Conservation (phyloP, 1,284 basidiomycete species). For the Lentinula novae-zelandiae region DNA sequence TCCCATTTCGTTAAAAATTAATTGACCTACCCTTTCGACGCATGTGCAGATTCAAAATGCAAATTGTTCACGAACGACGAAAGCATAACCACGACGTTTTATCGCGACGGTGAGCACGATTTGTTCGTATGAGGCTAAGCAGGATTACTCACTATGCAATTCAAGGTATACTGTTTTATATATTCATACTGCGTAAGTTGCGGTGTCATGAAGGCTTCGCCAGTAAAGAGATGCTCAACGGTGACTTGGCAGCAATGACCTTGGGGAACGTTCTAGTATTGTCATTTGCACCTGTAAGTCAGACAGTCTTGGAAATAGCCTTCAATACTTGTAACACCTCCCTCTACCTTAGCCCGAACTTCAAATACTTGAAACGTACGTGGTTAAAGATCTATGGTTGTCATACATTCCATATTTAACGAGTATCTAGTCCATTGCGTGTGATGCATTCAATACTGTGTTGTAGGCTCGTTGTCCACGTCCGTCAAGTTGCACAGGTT, state of each 20-base stretch:
- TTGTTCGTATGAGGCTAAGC: no score
- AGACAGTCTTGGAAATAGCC: not conserved
- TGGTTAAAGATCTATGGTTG: not conserved
- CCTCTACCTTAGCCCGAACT: not conserved
- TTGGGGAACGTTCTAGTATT: no score
- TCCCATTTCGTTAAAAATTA: not conserved
- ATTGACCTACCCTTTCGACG: not conserved
- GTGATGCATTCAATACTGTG: conserved; percentile 19
- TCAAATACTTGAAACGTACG: not conserved
- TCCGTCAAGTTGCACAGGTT: conserved; percentile 17
- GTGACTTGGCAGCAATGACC: no score
- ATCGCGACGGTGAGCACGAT: no score
- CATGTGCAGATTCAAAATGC: not conserved
- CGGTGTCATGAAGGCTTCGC: no score
- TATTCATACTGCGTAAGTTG: no score
- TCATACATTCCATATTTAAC: not conserved
- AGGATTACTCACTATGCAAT: no score
- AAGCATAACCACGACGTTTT: no score
- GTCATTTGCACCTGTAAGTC: no score
- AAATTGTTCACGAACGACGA: not conserved
- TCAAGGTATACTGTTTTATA: no score
- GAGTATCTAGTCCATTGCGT: conserved; percentile 15
- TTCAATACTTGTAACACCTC: not conserved
- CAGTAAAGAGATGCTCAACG: no score
- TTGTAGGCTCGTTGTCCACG: conserved; percentile 18